Evolutionary conservation across 495 filamentous ascomycete species (phyloP).

Genomic region (Achaetomiella virescens): DNA sequence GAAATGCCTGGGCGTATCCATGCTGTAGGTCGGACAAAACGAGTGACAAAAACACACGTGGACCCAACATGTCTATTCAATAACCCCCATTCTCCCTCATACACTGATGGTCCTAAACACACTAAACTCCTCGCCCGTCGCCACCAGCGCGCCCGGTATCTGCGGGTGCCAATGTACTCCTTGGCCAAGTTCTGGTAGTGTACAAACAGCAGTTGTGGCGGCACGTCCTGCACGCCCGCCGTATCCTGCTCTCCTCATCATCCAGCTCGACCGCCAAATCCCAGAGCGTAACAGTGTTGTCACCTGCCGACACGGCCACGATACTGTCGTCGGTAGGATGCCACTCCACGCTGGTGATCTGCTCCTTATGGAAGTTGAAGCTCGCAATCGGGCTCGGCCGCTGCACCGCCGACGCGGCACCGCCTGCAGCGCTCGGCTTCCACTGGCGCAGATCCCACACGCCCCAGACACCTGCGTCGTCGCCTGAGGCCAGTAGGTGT

Average conservation of each 20-base stretch:
- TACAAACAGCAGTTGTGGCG: conserved; percentile 90
- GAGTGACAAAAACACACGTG: too few relatives aligned
- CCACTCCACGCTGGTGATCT: conserved; percentile 95
- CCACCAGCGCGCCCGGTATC: conserved; percentile 85
- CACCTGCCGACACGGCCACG: conserved; percentile 83
- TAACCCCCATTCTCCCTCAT: conserved; percentile 25
- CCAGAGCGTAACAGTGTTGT: conserved; percentile 93
- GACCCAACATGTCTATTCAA: background rate
- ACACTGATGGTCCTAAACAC: conserved; percentile 66
- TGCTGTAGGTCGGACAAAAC: too few relatives aligned
- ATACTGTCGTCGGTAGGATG: conserved; percentile 95
- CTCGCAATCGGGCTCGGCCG: conserved; percentile 71
- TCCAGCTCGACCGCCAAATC: conserved; percentile 95
- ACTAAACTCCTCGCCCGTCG: conserved; percentile 80
- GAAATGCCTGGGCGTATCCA: too few relatives aligned
- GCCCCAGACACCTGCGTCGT: conserved; percentile 89
- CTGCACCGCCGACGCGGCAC: conserved; percentile 27
- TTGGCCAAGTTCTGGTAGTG: conserved; percentile 93
- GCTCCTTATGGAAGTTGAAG: conserved; percentile 91
- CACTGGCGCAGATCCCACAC: conserved; percentile 96
- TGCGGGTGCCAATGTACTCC: conserved; percentile 97
- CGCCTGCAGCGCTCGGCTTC: conserved; percentile 53
- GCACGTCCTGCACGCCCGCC: conserved; percentile 79
- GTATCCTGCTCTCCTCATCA: conserved; percentile 92
- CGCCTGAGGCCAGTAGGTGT: conserved; percentile 85